Base-by-base conservation (phyloP, 768 basidiomycete species). In the Amanita pseudoporphyria region DNA sequence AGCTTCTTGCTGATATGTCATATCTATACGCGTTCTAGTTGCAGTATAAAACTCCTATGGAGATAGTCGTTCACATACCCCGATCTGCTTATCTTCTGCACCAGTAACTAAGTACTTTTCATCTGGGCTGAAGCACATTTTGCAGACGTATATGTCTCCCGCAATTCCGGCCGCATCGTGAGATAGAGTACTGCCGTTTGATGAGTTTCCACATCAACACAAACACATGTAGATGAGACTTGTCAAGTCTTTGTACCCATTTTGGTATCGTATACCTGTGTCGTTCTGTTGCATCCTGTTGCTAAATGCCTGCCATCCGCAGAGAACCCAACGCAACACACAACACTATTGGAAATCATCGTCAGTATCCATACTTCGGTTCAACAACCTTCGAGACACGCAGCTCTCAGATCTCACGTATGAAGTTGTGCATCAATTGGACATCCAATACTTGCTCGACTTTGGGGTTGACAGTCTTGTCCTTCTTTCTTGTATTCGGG, bases 251-350 rank as follows among this genome's bases (percentile, higher is more conserved):
- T 91, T 0, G 60, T 63, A 6, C 94, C 94, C 0, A 87, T 85
- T 67, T 87, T 87, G 22, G 86, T 87, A 62, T 97, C 91, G 63
- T 88, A 97, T 50, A 98, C 92, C 65, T 96, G 93, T 16, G 93
- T 90, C 0, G 91, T 90, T 36, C 90, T 77, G 67, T 98, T 98
- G 68, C 94, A 98, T 10, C 94, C 95, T 9, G 94, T 96, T 24
- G 94, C 95, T 38, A 98, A 76, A 58, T 73, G 87, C 63, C 87
- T 90, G 14, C 95, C 95, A 61, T 98, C 93, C 18, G 84, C 81
- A 12, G 92, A 95, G 66, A 98, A 96, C 49, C 86, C 79, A 6
- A 97, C 93, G 62, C 93, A 97, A 64, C 95, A 98, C 2, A 77
- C 76, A 7, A 76, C 73, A 57, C 76, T 76, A 28, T 28, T 28